Evolutionary conservation across 2,329 filamentous ascomycete species (phyloP).

Genomic region (Thelonectria discophora): DNA sequence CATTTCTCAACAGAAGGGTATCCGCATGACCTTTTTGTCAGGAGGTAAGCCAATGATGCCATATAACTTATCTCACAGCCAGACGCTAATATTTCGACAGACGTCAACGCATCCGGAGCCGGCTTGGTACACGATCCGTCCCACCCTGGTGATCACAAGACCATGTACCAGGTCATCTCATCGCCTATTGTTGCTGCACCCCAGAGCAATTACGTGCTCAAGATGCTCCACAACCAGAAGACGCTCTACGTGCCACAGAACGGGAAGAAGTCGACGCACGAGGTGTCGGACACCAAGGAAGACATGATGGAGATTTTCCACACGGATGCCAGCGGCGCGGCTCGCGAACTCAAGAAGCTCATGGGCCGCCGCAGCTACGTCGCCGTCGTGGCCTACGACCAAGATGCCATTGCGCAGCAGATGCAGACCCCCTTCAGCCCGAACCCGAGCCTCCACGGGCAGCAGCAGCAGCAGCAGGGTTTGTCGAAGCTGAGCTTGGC

Average conservation of each 20-base stretch:
- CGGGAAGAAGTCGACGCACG: slow-evolving; percentile 77
- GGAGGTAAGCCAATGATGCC: slow-evolving; percentile 66
- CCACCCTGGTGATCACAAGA: slow-evolving; percentile 93
- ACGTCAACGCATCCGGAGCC: slow-evolving; percentile 90
- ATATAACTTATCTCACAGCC: slow-evolving; percentile 3
- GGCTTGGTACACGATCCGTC: slow-evolving; percentile 93
- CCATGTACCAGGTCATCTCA: slow-evolving; percentile 98
- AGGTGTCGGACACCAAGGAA: slow-evolving; percentile 92
- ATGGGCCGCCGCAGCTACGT: slow-evolving; percentile 96
- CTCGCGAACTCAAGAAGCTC: slow-evolving; percentile 85
- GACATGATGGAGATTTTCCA: slow-evolving; percentile 99
- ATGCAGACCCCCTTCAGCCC: slow-evolving; percentile 50
- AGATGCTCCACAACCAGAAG: slow-evolving; percentile 95
- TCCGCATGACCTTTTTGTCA: slow-evolving; percentile 96
- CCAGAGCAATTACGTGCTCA: slow-evolving; percentile 84
- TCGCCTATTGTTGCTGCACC: slow-evolving; percentile 92
- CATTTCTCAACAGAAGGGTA: slow-evolving; percentile 92
- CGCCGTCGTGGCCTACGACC: slow-evolving; percentile 93
- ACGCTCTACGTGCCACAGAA: slow-evolving; percentile 91
- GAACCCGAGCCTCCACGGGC: slow-evolving; percentile 46
- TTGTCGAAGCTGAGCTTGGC: slow-evolving; percentile 81
- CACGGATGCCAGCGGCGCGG: slow-evolving; percentile 84
- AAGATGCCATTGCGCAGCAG: slow-evolving; percentile 69
- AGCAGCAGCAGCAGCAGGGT: slow-evolving; percentile 56
- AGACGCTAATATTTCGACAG: slow-evolving; percentile 50